Base-by-base conservation (phyloP, 2,329 filamentous ascomycete species). In the Aspergillus bombycis region DNA sequence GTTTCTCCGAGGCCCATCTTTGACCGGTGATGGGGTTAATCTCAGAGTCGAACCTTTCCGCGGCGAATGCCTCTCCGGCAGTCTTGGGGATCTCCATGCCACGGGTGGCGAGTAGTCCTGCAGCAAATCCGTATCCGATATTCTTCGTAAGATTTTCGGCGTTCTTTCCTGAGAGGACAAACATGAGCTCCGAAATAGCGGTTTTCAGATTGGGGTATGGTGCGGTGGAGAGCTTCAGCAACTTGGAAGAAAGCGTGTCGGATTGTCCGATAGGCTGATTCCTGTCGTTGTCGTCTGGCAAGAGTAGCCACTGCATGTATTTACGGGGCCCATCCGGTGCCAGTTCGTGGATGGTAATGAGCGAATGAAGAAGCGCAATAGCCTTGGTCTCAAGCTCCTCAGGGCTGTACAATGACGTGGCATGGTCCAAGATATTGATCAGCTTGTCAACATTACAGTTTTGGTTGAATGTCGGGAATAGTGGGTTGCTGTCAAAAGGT, bases 91-190 rank as follows among this genome's bases (percentile, higher is more conserved):
- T 83, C 0, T 89, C 84, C 14, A 98, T 88, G 61, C 95, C 92
- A 66, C 94, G 91, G 66, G 91, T 90, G 80, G 94, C 90, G 19
- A 99, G 81, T 74, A 95, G 97, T 0, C 95, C 95, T 0, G 93
- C 92, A 0, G 95, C 95, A 73, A 92, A 97, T 0, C 95, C 95
- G 74, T 97, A 99, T 0, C 95, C 95, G 14, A 99, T 92, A 69
- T 97, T 97, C 58, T 91, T 85, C 0, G 98, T 91, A 72, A 97
- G 95, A 34, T 84, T 90, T 19, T 85, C 86, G 0, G 94, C 87
- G 70, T 97, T 89, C 70, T 89, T 91, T 67, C 90, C 90, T 0
- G 93, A 97, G 32, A 98, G 84, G 67, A 96, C 91, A 75, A 96
- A 99, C 65, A 97, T 86, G 28, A 99, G 83, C 34, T 89, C 85